Base-by-base conservation (phyloP, 2,329 filamentous ascomycete genomes). In the Byssothecium circinans region DNA sequence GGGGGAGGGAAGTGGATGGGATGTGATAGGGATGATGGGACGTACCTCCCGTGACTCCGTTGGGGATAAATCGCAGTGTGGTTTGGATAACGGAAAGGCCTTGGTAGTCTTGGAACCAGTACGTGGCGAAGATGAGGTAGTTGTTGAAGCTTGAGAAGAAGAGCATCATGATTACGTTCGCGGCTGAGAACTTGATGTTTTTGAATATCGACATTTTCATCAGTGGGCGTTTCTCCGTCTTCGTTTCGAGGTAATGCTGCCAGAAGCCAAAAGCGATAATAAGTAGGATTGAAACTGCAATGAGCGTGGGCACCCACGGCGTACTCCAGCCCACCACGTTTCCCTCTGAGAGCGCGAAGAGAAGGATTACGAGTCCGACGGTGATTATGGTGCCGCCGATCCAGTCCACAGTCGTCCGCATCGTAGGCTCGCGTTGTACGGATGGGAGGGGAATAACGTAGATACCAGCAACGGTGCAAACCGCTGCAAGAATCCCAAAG, bases 71-170 rank as follows among this genome's bases (percentile, higher is more conserved):
- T 2, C 84, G 82, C 8, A 88, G 64, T 11, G 84, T 87, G 0
- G 85, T 88, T 53, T 87, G 79, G n/a, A 88, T 72, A 0, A 84
- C 74, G 0, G 75, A 77, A 1, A 83, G 75, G 0, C 78, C 80
- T 57, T 85, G 83, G 62, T 81, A 88, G 53, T 85, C 79, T 66
- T 89, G 86, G 68, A 82, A 88, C 66, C 82, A 87, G 67, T 85
- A 88, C 4, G 86, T 89, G 1, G 83, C 80, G 57, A 80, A 87
- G 50, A 88, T 75, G 32, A 87, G 70, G 56, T 79, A 87, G 64
- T 85, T 84, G 70, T 86, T 87, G 71, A 88, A 89, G 2, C 78
- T 75, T 15, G 80, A 78, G 58, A 85, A 88, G 71, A 87, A 88
- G 1, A 88, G 66, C 0, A 75, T 75, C 79, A 87, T 86, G 56